phyloP scores from a whole-genome alignment of 129 eudicot genomes.

The Helianthus tuberosus region DNA sequence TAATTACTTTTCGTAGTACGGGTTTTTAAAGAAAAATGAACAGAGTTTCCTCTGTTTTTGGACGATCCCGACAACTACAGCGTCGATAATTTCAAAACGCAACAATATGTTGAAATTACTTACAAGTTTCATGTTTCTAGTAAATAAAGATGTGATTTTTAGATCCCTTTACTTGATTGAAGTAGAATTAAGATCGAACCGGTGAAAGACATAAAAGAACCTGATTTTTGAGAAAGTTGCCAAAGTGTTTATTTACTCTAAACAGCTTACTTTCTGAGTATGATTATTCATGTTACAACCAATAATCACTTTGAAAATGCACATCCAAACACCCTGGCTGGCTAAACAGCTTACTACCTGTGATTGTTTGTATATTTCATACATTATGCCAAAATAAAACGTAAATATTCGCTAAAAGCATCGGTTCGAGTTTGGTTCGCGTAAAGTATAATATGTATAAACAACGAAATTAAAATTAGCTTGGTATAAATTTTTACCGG shows the following conservation, averaged over 20 bases:
- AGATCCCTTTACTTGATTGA: conserved; percentile 1
- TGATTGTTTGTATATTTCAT: neutral
- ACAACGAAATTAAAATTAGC: too few relatives aligned
- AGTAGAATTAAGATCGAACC: too few relatives aligned
- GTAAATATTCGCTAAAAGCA: too few relatives aligned
- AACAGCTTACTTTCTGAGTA: neutral
- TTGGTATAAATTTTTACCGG: too few relatives aligned
- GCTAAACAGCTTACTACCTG: neutral
- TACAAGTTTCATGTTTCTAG: conserved; percentile 3
- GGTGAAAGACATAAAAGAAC: neutral
- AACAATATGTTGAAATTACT: conserved; percentile 8
- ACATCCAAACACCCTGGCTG: neutral
- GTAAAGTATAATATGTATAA: too few relatives aligned
- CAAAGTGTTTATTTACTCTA: neutral
- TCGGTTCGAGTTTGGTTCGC: too few relatives aligned
- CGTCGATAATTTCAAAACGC: too few relatives aligned
- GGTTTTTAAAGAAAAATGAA: too few relatives aligned
- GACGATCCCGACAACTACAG: too few relatives aligned
- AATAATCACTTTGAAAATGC: neutral
- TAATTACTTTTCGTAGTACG: too few relatives aligned
- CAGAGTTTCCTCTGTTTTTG: too few relatives aligned
- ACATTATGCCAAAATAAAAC: too few relatives aligned
- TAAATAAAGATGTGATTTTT: conserved; percentile 1
- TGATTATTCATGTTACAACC: neutral
- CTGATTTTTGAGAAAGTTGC: neutral